Evolutionary conservation across 805 yeast genomes (phyloP), one percentile per base, ranked within the genome.

Genomic region (Lipomyces japonicus): DNA sequence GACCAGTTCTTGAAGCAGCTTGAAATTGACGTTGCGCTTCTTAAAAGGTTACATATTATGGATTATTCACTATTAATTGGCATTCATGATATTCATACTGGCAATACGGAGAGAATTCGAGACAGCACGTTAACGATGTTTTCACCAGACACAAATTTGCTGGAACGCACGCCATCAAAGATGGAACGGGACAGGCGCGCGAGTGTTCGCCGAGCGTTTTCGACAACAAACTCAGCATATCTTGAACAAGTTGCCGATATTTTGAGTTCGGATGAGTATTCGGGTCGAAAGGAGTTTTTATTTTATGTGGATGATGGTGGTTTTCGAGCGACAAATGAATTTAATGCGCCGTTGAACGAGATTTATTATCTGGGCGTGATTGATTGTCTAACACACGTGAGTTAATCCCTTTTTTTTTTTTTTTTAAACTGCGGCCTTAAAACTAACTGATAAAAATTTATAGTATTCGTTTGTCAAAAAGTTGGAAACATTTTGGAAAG

Each of bases 21-120:
- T 49, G 79, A 75, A 41, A 75, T 75, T 28, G 99, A 93, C 65
- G 93, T 88, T 18, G 67, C 71, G 48, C 74, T 93, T 21, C 73
- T 93, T 39, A 76, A 87, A 54, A 75, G 77, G 50, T 71, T 88
- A 16, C 88, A 89, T 60, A 90, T 87, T 31, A 93, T 93, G 99
- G 99, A 93, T 66, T 93, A 95, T 68, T 89, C 97, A 0, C 73
- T 93, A 54, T 71, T 93, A 42, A 69, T 95, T 39, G 99, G 98
- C 0, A 76, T 90, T 28, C 97, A 88, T 64, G 93, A 90, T 64
- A 71, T 84, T 53, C 72, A 74, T 25, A 72, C 75, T 55, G 86
- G 83, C 2, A 79, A 78, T 51, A 72, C 75, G 22, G 71, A 67
- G 50, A 62, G 61, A 37, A 65, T 68, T 18, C 64, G 72, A 12